These are phyloP conservation scores for Pyrenophora graminea DNA, from an alignment of 2,329 filamentous ascomycete genomes.

Conservation along the genomic window DNA sequence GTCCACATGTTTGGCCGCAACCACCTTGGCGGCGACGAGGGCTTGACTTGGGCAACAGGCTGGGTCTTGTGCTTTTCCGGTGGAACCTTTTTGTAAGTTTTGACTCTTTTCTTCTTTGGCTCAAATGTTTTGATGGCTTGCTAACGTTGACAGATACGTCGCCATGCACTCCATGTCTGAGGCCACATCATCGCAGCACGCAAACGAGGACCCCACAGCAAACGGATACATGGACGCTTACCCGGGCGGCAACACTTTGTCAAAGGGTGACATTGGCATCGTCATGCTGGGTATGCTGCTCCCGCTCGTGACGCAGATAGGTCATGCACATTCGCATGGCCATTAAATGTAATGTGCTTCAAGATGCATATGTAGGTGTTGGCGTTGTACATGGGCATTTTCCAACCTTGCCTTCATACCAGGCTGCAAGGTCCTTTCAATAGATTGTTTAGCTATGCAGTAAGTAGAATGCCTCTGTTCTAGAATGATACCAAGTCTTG, in stretches of 20 bases:
- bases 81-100: conserved; percentile 86
- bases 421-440: too few species aligned
- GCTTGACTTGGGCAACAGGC: conserved; percentile 84
- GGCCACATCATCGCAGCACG: conserved; percentile 49
- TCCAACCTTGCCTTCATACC: background rate
- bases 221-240: conserved; percentile 61
- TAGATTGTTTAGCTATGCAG: too few species aligned
- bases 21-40: conserved; percentile 60
- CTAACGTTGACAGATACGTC: conserved; percentile 69
- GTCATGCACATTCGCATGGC: conserved; percentile 65
- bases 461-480: background rate
- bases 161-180: conserved; percentile 99
- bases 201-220: conserved; percentile 43
- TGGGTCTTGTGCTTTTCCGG: conserved; percentile 93
- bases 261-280: conserved; percentile 58
- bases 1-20: conserved; percentile 73
- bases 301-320: conserved; percentile 76
- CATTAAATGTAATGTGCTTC: background rate
- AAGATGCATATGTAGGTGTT: conserved; percentile 6
- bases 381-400: conserved; percentile 13
- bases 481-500: conserved; percentile 15
- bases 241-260: conserved; percentile 55
- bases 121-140: too few species aligned
- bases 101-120: conserved; percentile 15
- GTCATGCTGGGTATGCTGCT: conserved; percentile 78